Conservation (phyloP, 441 rosid species). For the Cnidoscolus chayamansa region DNA sequence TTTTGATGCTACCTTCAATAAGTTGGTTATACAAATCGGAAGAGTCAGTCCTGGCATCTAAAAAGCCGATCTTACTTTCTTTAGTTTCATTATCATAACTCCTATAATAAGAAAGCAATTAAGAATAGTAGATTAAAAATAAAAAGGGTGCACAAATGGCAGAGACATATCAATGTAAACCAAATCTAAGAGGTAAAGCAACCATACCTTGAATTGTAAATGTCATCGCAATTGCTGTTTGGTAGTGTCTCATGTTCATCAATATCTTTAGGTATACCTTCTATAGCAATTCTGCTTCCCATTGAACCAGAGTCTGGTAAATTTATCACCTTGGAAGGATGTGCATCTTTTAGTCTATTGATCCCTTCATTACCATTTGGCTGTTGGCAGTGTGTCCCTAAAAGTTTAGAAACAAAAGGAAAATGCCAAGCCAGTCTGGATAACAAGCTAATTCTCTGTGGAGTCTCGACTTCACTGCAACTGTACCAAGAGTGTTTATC, state of each 20-base stretch:
- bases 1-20: constrained; percentile 53
- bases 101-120: constrained; percentile 19
- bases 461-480: constrained; percentile 32
- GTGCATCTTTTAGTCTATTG: constrained; percentile 26
- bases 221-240: constrained; percentile 26
- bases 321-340: constrained; percentile 23
- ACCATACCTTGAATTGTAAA: constrained; percentile 36
- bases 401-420: constrained; percentile 59
- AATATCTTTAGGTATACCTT: constrained; percentile 33
- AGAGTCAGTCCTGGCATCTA: constrained; percentile 27
- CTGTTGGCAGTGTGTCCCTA: constrained; percentile 38
- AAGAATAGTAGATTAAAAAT: background rate
- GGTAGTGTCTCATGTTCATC: constrained; percentile 31
- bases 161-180: constrained; percentile 13
- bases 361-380: constrained; percentile 29
- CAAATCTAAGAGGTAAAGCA: constrained; percentile 10
- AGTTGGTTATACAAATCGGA: constrained; percentile 34
- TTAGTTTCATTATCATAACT: constrained; percentile 34
- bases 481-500: constrained; percentile 23
- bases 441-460: constrained; percentile 47
- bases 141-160: background rate
- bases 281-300: constrained; percentile 24
- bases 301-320: constrained; percentile 24
- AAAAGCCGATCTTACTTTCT: constrained; percentile 26
- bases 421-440: constrained; percentile 61